Conservation (phyloP, 208 protist species). For the Phytomonas sp. region DNA sequence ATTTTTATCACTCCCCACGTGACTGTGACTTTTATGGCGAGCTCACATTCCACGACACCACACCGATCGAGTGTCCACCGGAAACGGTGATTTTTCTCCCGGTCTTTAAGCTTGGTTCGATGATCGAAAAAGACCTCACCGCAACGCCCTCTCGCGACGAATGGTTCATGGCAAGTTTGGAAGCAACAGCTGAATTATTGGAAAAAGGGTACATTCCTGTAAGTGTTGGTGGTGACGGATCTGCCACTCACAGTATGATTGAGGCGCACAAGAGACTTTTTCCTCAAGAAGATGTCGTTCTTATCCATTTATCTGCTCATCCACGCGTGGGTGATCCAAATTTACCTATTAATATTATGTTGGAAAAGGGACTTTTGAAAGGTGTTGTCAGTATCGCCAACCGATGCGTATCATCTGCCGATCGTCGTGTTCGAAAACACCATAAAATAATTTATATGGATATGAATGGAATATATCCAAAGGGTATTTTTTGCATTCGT, state of each 20-base stretch:
- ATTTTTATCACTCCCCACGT: constrained; percentile 41
- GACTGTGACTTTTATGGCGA: constrained; percentile 79
- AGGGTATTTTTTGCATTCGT: constrained; percentile 74
- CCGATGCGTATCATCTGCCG: constrained; percentile 46
- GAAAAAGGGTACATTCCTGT: constrained; percentile 80
- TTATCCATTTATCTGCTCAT: constrained; percentile 65
- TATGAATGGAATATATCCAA: constrained; percentile 79
- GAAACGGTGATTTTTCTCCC: constrained; percentile 73
- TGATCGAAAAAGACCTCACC: background rate
- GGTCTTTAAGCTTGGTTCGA: constrained; percentile 20
- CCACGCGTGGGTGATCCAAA: constrained; percentile 24
- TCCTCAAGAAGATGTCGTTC: constrained; percentile 58
- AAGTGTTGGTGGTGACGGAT: constrained; percentile 62
- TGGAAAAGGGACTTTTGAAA: constrained; percentile 66
- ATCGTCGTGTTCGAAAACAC: constrained; percentile 66
- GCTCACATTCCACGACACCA: constrained; percentile 58
- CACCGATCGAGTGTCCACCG: constrained; percentile 67
- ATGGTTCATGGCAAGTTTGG: constrained; percentile 50
- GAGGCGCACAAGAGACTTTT: constrained; percentile 75
- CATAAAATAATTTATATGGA: constrained; percentile 85
- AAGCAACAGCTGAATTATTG: constrained; percentile 53
- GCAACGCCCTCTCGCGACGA: constrained; percentile 30
- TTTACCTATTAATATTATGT: constrained; percentile 46
- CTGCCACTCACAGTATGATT: constrained; percentile 65
- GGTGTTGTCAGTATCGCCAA: constrained; percentile 77